phyloP scores from a whole-genome alignment of 129 eudicot species.

The Flaveria linearis region DNA sequence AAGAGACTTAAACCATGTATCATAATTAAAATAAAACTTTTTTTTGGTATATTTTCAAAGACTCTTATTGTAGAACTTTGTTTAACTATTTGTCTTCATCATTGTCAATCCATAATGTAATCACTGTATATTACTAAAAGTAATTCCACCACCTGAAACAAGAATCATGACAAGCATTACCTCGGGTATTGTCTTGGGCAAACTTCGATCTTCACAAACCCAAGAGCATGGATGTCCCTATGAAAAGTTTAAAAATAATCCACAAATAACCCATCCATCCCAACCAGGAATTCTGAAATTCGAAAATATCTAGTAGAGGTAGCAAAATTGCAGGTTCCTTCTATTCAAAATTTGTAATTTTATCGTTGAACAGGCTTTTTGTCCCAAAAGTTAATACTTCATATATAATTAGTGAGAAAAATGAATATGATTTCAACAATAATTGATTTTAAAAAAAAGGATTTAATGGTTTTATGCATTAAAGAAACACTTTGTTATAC shows the following conservation, averaged over 20 bases:
- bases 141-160: constrained; percentile 7
- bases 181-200: constrained; percentile 41
- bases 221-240: constrained; percentile 70
- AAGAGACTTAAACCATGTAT: constrained; percentile 15
- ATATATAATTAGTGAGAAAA: not conserved
- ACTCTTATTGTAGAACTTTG: not conserved
- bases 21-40: not conserved
- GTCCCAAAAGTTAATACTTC: not conserved
- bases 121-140: constrained; percentile 1
- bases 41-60: not conserved
- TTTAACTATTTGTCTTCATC: constrained; percentile 6
- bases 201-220: constrained; percentile 55
- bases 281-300: not conserved
- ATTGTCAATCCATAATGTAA: not conserved
- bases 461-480: not conserved
- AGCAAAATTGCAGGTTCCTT: not conserved
- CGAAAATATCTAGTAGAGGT: not conserved
- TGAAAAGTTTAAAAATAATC: constrained; percentile 34
- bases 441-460: not conserved
- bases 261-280: not conserved
- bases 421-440: not conserved
- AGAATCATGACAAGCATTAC: constrained; percentile 42
- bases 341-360: not conserved
- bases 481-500: not conserved
- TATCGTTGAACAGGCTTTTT: not conserved